phyloP scores from a whole-genome alignment of 2,329 filamentous ascomycete genomes.

The Penicillium capsulatum region DNA sequence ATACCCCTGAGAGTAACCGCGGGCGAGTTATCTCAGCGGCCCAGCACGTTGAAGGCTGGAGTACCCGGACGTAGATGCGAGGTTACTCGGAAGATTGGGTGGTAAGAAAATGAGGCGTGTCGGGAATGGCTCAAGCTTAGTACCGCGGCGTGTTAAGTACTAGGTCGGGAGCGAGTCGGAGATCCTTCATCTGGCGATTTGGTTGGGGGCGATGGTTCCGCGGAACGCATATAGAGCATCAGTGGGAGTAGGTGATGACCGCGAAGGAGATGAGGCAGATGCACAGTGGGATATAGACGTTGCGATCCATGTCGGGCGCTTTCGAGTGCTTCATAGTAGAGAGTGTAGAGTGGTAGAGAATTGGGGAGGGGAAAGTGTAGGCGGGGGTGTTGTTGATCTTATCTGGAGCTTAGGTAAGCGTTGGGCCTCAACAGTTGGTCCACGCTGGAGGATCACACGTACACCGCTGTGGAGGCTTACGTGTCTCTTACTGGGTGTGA shows the following conservation, averaged over 20 bases:
- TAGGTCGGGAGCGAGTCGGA: background rate
- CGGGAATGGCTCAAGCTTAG: no score
- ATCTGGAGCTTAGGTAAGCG: slow-evolving; percentile 8
- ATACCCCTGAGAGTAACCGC: no score
- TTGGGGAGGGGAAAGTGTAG: background rate
- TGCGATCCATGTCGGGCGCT: slow-evolving; percentile 29
- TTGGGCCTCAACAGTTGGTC: slow-evolving; percentile 13
- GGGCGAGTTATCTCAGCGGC: no score
- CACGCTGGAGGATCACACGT: no score
- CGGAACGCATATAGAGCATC: slow-evolving; percentile 9
- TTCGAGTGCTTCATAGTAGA: slow-evolving; percentile 19
- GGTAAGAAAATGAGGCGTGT: no score
- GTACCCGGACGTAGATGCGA: no score
- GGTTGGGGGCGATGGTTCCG: slow-evolving; percentile 2
- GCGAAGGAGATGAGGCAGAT: slow-evolving; percentile 38
- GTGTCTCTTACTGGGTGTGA: no score
- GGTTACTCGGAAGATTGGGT: no score
- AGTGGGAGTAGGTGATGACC: slow-evolving; percentile 36
- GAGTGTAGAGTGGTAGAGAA: background rate
- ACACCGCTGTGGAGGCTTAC: no score
- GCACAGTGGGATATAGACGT: slow-evolving; percentile 35
- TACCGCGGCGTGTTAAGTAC: background rate
- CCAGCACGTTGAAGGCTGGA: no score
- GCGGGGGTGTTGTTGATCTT: background rate
- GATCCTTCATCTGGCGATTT: background rate